Base-by-base conservation (phyloP, 345 rosid genomes). In the Camelina hispida region DNA sequence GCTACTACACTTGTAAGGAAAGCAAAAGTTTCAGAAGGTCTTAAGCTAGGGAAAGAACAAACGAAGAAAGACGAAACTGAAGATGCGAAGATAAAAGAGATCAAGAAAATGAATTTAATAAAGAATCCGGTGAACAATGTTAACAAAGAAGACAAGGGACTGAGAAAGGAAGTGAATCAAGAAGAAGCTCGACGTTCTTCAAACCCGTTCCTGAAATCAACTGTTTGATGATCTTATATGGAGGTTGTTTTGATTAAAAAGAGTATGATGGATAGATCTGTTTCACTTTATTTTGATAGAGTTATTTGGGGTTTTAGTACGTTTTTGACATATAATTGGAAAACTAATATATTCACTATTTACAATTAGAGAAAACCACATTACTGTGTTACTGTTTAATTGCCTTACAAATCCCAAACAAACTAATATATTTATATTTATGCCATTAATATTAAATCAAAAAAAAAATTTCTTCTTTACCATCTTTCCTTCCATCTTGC, bases 191-290 rank as follows among this genome's bases (percentile, higher is more conserved):
- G 61, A 59, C 79, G 85, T 2, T 84, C 91, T 9, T 69, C 81
- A 15, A 87, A 87, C 70, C 91, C 91, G 22, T 83, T 86, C 82
- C 59, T 72, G 40, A 86, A 86, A 81, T 72, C 80, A 50, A 71
- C 82, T 12, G 56, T 82, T 14, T 83, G 81, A 77, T 86, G 71
- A 81, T 20, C 18, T 66, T 7, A n/a, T 12, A 51, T 50, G 17
- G 47, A 64, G 62, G 14, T 35, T 56, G 22, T 37, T 75, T 44
- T n/a, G 38, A 37, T 48, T 32, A 20, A 23, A 1, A 32, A 56
- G 9, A 20, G 22, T 20, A 64, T 44, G 38, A 65, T 40, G 16
- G 54, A 43, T 62, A 51, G 43, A 72, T 32, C 25, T 66, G 42
- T 66, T 51, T 58, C 62, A 25, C 37, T 37, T 75, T 68, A 44